Evolutionary conservation across 2,329 filamentous ascomycete genomes (phyloP).

Genomic region (Nemania sp.): DNA sequence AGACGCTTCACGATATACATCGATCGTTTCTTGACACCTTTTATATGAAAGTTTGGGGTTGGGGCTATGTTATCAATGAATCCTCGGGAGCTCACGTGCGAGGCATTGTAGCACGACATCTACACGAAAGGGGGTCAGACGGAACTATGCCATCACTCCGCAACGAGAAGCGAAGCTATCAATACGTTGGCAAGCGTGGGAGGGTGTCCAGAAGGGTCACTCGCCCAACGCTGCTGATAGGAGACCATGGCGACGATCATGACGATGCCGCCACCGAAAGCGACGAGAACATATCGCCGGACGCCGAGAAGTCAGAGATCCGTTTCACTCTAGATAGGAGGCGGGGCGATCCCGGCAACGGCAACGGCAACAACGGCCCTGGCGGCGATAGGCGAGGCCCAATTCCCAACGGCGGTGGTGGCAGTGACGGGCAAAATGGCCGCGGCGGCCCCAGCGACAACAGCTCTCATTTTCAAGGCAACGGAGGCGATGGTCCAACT

Average conservation of each 20-base stretch:
- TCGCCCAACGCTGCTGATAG: constrained; percentile 23
- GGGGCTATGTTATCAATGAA: constrained; percentile 34
- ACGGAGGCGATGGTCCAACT: background rate
- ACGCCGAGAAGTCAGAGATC: constrained; percentile 21
- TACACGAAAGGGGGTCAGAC: constrained; percentile 1
- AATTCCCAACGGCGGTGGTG: background rate
- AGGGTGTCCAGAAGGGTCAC: constrained; percentile 21
- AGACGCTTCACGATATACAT: background rate
- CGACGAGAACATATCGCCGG: constrained; percentile 25
- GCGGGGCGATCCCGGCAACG: background rate
- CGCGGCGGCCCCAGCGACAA: background rate
- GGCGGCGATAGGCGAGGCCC: background rate
- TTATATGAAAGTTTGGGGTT: background rate
- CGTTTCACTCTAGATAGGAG: constrained; percentile 21
- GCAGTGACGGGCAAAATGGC: background rate
- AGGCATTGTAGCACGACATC: constrained; percentile 33
- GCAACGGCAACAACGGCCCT: background rate
- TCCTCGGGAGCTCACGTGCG: constrained; percentile 31
- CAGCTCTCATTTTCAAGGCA: background rate
- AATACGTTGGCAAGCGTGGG: constrained; percentile 25
- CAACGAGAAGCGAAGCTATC: constrained; percentile 25
- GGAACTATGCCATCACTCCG: constrained; percentile 36
- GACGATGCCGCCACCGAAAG: constrained; percentile 21
- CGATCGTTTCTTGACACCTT: constrained; percentile 7
- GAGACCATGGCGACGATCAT: constrained; percentile 9